phyloP scores from a whole-genome alignment of 2,329 filamentous ascomycete species.

The Emmonsiellopsis sp. region DNA sequence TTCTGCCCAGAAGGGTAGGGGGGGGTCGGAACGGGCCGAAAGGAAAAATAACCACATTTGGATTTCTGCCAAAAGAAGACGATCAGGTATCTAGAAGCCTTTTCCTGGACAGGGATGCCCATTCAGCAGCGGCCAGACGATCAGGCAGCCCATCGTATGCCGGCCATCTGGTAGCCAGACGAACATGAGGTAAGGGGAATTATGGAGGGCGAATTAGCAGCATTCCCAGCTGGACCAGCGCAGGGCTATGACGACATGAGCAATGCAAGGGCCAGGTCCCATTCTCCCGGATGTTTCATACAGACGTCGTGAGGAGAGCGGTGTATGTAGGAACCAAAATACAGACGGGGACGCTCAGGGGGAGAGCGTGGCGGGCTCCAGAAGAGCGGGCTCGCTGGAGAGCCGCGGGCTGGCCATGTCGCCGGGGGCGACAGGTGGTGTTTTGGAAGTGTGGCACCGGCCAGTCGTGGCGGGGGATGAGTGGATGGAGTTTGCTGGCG shows the following conservation, averaged over 20 bases:
- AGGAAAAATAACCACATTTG: not conserved
- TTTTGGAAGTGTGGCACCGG: conserved; percentile 1
- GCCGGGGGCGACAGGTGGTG: no score
- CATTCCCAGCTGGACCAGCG: not conserved
- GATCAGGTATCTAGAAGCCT: not conserved
- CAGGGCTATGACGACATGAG: not conserved
- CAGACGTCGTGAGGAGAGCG: not conserved
- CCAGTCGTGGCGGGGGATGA: not conserved
- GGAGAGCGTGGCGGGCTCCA: not conserved
- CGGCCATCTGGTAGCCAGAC: not conserved
- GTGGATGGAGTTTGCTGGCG: not conserved
- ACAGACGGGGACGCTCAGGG: not conserved
- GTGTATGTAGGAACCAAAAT: not conserved
- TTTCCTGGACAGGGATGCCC: not conserved
- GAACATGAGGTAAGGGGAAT: not conserved
- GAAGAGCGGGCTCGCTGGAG: not conserved
- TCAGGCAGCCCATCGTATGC: not conserved
- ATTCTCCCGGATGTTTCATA: not conserved
- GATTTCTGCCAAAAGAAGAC: not conserved
- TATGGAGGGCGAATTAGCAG: not conserved
- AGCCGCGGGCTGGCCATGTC: no score
- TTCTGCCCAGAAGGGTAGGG: not conserved
- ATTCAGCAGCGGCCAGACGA: not conserved
- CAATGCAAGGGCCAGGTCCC: conserved; percentile 1
- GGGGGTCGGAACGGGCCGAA: conserved; percentile 7